Evolutionary conservation across 352 stramenopile genomes (phyloP).

Genomic region (Blastocystis sp.): DNA sequence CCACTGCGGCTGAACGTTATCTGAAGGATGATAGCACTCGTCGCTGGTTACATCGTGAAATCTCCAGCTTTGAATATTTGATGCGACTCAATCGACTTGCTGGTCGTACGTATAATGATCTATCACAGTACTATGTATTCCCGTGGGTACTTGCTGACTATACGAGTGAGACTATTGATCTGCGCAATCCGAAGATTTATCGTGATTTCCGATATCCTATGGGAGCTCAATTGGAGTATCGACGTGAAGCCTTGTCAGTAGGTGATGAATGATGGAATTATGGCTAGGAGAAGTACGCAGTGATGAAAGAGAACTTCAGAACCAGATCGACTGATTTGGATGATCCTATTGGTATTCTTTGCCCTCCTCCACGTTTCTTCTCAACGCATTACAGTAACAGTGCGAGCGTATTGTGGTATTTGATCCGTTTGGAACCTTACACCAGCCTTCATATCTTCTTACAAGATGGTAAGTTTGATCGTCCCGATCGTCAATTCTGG

Average conservation of each 20-base stretch:
- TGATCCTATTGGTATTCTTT: constrained; percentile 48
- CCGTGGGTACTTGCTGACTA: constrained; percentile 97
- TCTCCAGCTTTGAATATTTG: constrained; percentile 97
- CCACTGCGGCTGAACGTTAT: constrained; percentile 35
- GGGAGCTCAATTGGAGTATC: constrained; percentile 86
- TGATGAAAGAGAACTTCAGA: constrained; percentile 62
- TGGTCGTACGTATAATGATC: constrained; percentile 87
- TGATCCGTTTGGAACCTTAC: constrained; percentile 86
- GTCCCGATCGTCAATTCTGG: constrained; percentile 76
- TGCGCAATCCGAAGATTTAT: constrained; percentile 85
- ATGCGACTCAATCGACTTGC: constrained; percentile 93
- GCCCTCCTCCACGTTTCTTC: constrained; percentile 90
- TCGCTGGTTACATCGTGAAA: constrained; percentile 82
- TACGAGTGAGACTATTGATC: constrained; percentile 85
- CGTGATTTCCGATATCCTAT: constrained; percentile 94
- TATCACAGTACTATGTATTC: constrained; percentile 95
- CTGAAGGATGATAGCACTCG: constrained; percentile 47
- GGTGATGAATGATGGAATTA: constrained; percentile 68
- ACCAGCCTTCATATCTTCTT: constrained; percentile 71
- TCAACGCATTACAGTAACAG: constrained; percentile 94
- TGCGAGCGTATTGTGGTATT: constrained; percentile 93
- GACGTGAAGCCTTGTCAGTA: constrained; percentile 87
- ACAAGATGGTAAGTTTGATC: constrained; percentile 75
- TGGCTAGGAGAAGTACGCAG: constrained; percentile 43
- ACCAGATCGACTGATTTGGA: constrained; percentile 1